Conservation (phyloP, 371 early-diverging fungal species). For the Encephalitozoon romaleae region DNA sequence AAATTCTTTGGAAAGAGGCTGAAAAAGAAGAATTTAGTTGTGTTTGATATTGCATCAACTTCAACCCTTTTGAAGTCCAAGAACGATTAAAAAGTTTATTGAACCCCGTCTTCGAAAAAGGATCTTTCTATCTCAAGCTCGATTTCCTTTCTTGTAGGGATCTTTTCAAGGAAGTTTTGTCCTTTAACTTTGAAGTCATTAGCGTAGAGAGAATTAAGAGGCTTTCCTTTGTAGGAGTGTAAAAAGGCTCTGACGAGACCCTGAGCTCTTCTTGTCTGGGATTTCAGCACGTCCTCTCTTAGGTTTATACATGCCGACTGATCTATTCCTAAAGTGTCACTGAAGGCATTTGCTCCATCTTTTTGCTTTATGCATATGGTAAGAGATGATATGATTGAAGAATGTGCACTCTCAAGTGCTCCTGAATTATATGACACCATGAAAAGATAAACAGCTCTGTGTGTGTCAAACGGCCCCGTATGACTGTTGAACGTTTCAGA, state of each 20-base stretch:
- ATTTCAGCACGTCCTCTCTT: slow-evolving; percentile 11
- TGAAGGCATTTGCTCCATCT: slow-evolving; percentile 38
- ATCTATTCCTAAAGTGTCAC: slow-evolving; percentile 21
- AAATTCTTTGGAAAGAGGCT: slow-evolving; percentile 12
- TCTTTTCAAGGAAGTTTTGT: slow-evolving; percentile 34
- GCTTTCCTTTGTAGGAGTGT: slow-evolving; percentile 39
- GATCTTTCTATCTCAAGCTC: slow-evolving; percentile 27
- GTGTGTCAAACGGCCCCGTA: slow-evolving; percentile 21
- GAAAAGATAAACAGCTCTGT: slow-evolving; percentile 38
- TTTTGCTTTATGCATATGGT: slow-evolving; percentile 35
- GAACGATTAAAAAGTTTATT: background rate
- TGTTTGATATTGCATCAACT: background rate
- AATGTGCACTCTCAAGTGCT: slow-evolving; percentile 20
- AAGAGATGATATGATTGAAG: slow-evolving; percentile 19
- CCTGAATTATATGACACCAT: slow-evolving; percentile 40
- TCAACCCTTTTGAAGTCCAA: background rate
- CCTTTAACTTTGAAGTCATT: slow-evolving; percentile 37
- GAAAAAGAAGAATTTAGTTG: background rate
- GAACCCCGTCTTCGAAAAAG: slow-evolving; percentile 2
- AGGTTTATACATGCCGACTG: slow-evolving; percentile 20
- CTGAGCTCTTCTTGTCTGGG: slow-evolving; percentile 30
- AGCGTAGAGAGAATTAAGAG: slow-evolving; percentile 36
- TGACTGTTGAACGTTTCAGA: slow-evolving; percentile 11
- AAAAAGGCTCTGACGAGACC: slow-evolving; percentile 33
- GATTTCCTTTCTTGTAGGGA: background rate